Evolutionary conservation across 2,329 filamentous ascomycete species (phyloP), one percentile per base, ranked within the genome.

Genomic region (Dissoconium aciculare): DNA sequence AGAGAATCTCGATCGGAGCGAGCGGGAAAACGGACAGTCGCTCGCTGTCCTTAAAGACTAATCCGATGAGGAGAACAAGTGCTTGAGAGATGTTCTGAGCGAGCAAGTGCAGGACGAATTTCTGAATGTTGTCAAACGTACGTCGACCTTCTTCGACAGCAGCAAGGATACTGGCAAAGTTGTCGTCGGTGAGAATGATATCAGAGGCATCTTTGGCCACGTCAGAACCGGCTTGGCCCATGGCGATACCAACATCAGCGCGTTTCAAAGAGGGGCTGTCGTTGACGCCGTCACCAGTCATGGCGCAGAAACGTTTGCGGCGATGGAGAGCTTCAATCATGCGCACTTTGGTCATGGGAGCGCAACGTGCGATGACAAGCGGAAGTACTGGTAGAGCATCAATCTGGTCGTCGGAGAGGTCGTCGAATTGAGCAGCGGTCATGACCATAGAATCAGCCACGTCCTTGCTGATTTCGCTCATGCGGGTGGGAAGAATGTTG

Each of bases 1-100:
- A 93, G 36, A 93, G 69, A 39, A 92, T 87, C 46, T 92, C 76
- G 8, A 92, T 72, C 0, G 84, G 82, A 0, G 80, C 74, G 26
- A 92, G 70, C 4, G 83, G 84, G 54, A 91, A 92, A 6, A 92
- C 82, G 0, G 82, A 89, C 37, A 80, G 67, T 5, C 70, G 67
- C 6, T 64, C 60, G 2, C 56, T 42, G 49, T 92, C 84, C 46
- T 83, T 78, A 60, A 92, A 91, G 0, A 66, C 78, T 3, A 92
- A 70, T 31, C 84, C 84, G 23, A 83, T 74, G 15, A 92, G 71
- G 11, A 92, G 64, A 1, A 82, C 74, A 38, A 80, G 74, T 5
- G 85, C 84, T 50, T 91, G 78, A 17, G 79, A 82, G 81, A 94
- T 36, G 85, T 98, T 59, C 83, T 95, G 41, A 92, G 72, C 62